Conservation (phyloP, 2,329 filamentous ascomycete genomes). For the Polytolypa hystricis region DNA sequence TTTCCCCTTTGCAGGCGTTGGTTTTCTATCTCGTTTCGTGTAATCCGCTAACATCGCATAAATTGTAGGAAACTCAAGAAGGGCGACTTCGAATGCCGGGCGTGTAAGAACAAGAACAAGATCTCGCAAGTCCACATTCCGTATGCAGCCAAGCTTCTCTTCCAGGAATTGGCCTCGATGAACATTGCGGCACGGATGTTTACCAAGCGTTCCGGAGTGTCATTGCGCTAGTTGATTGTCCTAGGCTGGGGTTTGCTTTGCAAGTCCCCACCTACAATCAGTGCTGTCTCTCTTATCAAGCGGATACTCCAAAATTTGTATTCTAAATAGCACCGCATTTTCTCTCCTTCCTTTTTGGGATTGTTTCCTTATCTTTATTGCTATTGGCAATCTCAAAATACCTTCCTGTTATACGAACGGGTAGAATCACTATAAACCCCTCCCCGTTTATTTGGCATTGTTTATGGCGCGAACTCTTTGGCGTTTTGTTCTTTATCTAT, state of each 20-base stretch:
- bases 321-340: too few relatives aligned
- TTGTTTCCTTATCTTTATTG: too few relatives aligned
- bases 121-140: constrained; percentile 97
- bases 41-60: constrained; percentile 6
- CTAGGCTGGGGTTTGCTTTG: constrained; percentile 32
- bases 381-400: too few relatives aligned
- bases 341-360: too few relatives aligned
- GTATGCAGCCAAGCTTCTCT: constrained; percentile 93
- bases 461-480: constrained; percentile 1
- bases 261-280: constrained; percentile 30
- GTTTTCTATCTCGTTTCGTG: constrained; percentile 16
- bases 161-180: constrained; percentile 97
- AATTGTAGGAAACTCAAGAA: constrained; percentile 71
- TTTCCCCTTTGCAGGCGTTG: constrained; percentile 6
- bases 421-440: too few relatives aligned
- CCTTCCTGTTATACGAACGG: too few relatives aligned
- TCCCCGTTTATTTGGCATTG: constrained; percentile 5
- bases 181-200: constrained; percentile 98
- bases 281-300: constrained; percentile 19
- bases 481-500: neutral
- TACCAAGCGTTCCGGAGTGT: constrained; percentile 50
- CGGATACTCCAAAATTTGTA: too few relatives aligned
- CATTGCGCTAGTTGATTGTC: constrained; percentile 33
- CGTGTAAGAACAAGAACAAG: constrained; percentile 98
- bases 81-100: constrained; percentile 89